These are phyloP conservation scores for Blastobotrys proliferans DNA, from an alignment of 1,139 yeast species.

Conservation along the genomic window DNA sequence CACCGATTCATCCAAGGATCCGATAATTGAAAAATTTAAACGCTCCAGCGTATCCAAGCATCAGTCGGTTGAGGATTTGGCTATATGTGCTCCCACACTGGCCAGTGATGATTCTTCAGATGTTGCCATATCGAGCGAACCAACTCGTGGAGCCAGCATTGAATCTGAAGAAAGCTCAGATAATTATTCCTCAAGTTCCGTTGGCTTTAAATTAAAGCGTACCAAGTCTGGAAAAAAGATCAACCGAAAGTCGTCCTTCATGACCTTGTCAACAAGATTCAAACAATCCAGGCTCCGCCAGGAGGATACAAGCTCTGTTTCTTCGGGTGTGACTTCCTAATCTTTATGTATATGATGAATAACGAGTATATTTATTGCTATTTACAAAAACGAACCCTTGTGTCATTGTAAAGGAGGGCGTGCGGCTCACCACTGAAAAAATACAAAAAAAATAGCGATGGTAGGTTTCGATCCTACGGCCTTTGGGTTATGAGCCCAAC, in stretches of 20 bases:
- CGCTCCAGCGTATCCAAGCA: slow-evolving; percentile 1
- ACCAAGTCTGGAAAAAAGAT: not conserved
- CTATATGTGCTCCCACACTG: not conserved
- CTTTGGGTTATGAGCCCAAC: slow-evolving; percentile 99
- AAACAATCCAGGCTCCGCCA: not conserved
- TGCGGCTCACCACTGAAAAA: no score
- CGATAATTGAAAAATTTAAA: slow-evolving; percentile 18
- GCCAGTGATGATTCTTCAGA: no score
- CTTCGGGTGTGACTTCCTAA: no score
- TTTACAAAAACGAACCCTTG: not conserved
- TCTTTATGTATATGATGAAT: not conserved
- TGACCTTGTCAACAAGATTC: slow-evolving; percentile 3
- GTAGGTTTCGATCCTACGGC: slow-evolving; percentile 99
- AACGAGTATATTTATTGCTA: not conserved
- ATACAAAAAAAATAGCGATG: slow-evolving; percentile 61
- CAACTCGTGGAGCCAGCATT: no score
- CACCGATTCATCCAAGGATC: slow-evolving; percentile 17
- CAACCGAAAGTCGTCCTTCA: slow-evolving; percentile 4
- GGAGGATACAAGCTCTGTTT: no score
- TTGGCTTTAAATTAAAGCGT: not conserved
- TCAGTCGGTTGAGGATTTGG: slow-evolving; percentile 5
- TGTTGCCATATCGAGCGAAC: no score
- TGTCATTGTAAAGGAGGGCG: no score
- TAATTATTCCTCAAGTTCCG: not conserved
- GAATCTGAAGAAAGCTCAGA: not conserved